Percentiles rank a stretch among this genome's conserved stretches.
Evolutionary conservation across 208 protist genomes (phyloP).

Genomic region (Trypanosoma avium): DNA sequence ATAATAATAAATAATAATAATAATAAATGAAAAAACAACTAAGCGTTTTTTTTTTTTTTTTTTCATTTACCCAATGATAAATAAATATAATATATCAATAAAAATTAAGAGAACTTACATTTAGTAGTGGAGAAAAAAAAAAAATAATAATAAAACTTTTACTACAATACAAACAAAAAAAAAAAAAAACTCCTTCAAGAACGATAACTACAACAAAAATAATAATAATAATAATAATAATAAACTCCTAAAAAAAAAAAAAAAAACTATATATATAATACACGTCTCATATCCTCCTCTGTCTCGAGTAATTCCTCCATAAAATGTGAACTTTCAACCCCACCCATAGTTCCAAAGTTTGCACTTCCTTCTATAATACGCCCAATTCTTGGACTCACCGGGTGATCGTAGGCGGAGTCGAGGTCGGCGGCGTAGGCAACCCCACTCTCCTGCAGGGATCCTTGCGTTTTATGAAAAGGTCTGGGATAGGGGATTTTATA

Average conservation of each 20-base stretch:
- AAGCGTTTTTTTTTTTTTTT: too few relatives aligned
- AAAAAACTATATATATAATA: conserved; percentile 2
- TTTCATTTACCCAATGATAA: too few relatives aligned
- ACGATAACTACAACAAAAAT: conserved; percentile 12
- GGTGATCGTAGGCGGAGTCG: conserved; percentile 83
- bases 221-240: conserved; percentile 14
- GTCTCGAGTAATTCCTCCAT: conserved; percentile 49
- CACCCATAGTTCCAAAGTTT: conserved; percentile 73
- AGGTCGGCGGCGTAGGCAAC: conserved; percentile 83
- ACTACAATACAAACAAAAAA: conserved; percentile 22
- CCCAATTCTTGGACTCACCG: conserved; percentile 65
- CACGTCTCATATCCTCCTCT: conserved; percentile 33
- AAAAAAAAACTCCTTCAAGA: too few relatives aligned
- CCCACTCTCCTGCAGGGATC: conserved; percentile 74
- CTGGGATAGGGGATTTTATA: conserved; percentile 88
- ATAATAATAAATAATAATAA: not conserved
- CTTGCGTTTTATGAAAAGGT: conserved; percentile 77
- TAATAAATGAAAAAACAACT: conserved; percentile 22
- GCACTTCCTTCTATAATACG: conserved; percentile 65
- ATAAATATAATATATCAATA: too few relatives aligned
- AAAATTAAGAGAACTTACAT: too few relatives aligned
- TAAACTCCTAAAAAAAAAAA: conserved; percentile 22
- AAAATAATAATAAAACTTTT: too few relatives aligned
- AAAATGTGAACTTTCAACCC: conserved; percentile 39
- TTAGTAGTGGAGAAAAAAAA: too few relatives aligned